These are phyloP conservation scores for Leishmania amazonensis DNA, from an alignment of 208 protist species.

Conservation along the genomic window DNA sequence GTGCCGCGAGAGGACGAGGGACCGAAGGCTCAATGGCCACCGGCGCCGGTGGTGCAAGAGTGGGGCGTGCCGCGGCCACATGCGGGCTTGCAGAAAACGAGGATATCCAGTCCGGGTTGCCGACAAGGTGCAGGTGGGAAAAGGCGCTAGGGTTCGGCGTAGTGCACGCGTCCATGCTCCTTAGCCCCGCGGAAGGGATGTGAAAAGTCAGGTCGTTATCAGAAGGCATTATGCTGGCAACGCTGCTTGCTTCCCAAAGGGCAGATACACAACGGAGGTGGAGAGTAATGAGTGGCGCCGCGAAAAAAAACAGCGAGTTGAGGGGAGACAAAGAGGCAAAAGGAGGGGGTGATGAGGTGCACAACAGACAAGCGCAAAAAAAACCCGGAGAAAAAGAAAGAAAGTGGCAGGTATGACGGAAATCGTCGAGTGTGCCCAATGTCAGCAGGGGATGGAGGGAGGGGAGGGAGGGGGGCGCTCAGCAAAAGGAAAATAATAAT, in stretches of 20 bases:
- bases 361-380: not conserved
- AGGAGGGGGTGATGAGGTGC: too few relatives aligned
- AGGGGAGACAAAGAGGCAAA: not conserved
- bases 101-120: constrained; percentile 66
- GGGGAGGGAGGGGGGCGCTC: too few relatives aligned
- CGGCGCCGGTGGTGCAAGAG: constrained; percentile 21
- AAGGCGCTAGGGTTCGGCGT: constrained; percentile 25
- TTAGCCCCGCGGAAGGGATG: constrained; percentile 9
- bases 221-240: constrained; percentile 7
- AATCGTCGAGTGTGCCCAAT: not conserved
- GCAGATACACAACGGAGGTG: not conserved
- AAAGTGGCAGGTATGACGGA: not conserved
- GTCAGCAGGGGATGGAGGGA: not conserved
- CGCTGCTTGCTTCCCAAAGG: not conserved
- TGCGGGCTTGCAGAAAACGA: constrained; percentile 37
- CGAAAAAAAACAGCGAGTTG: not conserved
- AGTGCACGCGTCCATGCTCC: not conserved
- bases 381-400: not conserved
- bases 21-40: constrained; percentile 13
- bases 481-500: too few relatives aligned
- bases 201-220: constrained; percentile 22
- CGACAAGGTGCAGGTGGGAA: constrained; percentile 46
- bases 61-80: constrained; percentile 14
- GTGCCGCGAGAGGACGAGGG: constrained; percentile 8
- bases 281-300: not conserved